Base-by-base conservation (phyloP, 2,329 filamentous ascomycete genomes). In the Penicillium sp. region DNA sequence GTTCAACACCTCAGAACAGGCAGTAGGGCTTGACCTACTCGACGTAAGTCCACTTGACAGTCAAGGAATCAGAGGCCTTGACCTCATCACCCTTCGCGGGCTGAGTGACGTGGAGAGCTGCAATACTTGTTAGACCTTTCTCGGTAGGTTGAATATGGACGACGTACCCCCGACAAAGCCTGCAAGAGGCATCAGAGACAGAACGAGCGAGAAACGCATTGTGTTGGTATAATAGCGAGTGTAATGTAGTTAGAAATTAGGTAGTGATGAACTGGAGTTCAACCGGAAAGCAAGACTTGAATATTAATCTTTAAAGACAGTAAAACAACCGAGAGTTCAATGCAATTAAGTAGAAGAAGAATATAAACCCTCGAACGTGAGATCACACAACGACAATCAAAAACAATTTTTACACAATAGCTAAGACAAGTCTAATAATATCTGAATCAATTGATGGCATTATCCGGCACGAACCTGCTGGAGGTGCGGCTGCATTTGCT, bases 1-100 rank as follows among this genome's bases (percentile, higher is more conserved):
- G 22, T 22, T 22, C 22, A 22, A 22, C 22, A 3, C 2, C 3
- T 22, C 22, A 22, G 22, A 22, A 22, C 22, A 22, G 2, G 2
- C 22, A 22, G 22, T 4, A 22, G 22, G 22, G 22, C 22, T 22
- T 27, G 24, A 65, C 69, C 58, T 64, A 75, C 73, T 66, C 56
- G 51, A 78, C 75, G 14, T 65, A 71, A 31, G 60, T 66, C 77
- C 77, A 79, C 56, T 73, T 73, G 56, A 79, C 70, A n/a, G 70
- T 69, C 59, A 77, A 71, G 36, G 69, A 69, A 36, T 58, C 58
- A 50, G 70, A 71, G 16, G 76, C 60, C 54, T 77, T 72, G 58
- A 77, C 58, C 10, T 69, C 60, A 7, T 63, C 67, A 52, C 67
- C 67, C 59, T 72, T 67, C 51, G 63, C 62, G 27, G 77, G 77